A percentile compares a stretch with the other conserved stretches of the same genome.
Conservation (phyloP, 2,329 filamentous ascomycete species). For the Trichoderma afroharzianum region DNA sequence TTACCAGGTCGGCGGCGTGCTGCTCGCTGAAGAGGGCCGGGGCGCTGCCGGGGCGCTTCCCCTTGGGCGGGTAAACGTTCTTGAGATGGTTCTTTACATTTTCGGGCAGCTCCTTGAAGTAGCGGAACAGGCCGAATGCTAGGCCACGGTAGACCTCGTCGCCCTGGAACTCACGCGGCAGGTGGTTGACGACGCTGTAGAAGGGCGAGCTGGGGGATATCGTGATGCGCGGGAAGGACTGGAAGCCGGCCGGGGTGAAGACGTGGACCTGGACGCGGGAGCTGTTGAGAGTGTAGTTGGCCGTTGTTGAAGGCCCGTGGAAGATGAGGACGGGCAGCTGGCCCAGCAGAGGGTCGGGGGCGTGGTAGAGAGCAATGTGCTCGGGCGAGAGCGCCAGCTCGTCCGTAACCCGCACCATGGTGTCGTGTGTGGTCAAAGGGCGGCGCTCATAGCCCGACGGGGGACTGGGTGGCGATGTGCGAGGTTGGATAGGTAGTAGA, state of each 20-base stretch:
- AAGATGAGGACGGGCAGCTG: conserved; percentile 83
- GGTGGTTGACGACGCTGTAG: conserved; percentile 83
- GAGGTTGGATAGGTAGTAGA: neutral
- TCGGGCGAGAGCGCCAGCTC: conserved; percentile 77
- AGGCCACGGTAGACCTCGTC: conserved; percentile 89
- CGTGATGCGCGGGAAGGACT: conserved; percentile 85
- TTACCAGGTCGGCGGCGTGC: conserved; percentile 87
- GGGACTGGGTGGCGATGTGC: neutral
- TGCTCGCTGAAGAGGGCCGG: conserved; percentile 79
- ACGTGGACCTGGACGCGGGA: conserved; percentile 94
- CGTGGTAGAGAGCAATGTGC: conserved; percentile 82
- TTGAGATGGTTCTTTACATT: conserved; percentile 69
- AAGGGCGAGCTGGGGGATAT: conserved; percentile 89
- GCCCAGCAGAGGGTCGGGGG: conserved; percentile 77
- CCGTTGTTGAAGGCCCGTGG: conserved; percentile 85
- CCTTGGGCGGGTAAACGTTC: conserved; percentile 50
- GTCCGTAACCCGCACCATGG: conserved; percentile 80
- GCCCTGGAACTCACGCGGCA: conserved; percentile 91
- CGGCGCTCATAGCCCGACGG: conserved; percentile 23
- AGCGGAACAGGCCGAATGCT: conserved; percentile 90
- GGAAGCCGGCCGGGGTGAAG: conserved; percentile 82
- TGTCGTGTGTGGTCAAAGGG: conserved; percentile 44
- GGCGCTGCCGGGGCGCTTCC: conserved; percentile 58
- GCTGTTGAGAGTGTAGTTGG: conserved; percentile 81
- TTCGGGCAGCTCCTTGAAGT: conserved; percentile 82